Evolutionary conservation across 225 moss, liverwort and hornwort genomes (phyloP).

Genomic region (Takakia lepidozioides): DNA sequence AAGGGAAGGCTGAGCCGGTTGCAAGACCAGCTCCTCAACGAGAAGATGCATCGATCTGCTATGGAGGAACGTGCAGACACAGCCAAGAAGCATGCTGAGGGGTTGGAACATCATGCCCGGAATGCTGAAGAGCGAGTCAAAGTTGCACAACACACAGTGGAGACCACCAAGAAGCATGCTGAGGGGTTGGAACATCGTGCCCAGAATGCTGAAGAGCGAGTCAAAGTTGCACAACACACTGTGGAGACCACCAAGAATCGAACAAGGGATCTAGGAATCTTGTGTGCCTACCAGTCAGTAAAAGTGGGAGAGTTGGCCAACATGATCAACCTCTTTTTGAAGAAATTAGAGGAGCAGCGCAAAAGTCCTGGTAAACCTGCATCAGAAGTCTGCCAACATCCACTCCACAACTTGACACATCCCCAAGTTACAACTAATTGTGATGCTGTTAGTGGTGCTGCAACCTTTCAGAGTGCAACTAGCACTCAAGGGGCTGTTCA

Average conservation of each 20-base stretch:
- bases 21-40: not conserved
- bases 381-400: too few species aligned
- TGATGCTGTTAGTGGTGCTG: too few species aligned
- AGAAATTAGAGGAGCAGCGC: slow-evolving; percentile 6
- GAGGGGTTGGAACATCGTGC: not conserved
- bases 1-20: not conserved
- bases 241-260: slow-evolving; percentile 9
- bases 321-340: slow-evolving; percentile 6
- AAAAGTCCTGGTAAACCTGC: not conserved
- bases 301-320: slow-evolving; percentile 4
- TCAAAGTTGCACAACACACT: not conserved
- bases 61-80: slow-evolving; percentile 2
- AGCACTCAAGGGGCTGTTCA: not conserved
- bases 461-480: not conserved
- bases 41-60: not conserved
- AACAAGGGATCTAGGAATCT: slow-evolving; percentile 1
- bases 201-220: slow-evolving; percentile 1
- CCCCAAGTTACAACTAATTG: too few species aligned
- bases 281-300: slow-evolving; percentile 4
- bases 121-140: slow-evolving; percentile 3
- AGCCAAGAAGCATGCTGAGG: not conserved
- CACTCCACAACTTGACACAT: too few species aligned
- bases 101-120: not conserved
- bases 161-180: slow-evolving; percentile 10
- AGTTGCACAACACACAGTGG: not conserved